phyloP scores from a whole-genome alignment of 345 rosid species.

The Rhodamnia rubescens region DNA sequence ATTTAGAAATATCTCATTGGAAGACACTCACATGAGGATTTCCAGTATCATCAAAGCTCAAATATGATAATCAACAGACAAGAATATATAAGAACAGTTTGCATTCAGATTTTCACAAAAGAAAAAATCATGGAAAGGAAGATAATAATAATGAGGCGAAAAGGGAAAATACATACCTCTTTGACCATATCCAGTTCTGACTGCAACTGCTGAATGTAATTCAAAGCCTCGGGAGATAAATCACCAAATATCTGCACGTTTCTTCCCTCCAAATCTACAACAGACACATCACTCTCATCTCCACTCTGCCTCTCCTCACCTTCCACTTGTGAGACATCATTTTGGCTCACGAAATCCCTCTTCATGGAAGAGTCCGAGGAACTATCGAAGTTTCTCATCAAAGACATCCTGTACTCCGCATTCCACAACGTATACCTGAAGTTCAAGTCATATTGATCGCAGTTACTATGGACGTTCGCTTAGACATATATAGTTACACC shows the following conservation, averaged over 20 bases:
- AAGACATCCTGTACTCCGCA: slow-evolving; percentile 75
- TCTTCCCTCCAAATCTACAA: slow-evolving; percentile 34
- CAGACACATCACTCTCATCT: slow-evolving; percentile 5
- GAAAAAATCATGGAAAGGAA: background rate
- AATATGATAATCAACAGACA: background rate
- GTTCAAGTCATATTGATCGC: background rate
- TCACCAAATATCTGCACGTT: slow-evolving; percentile 52
- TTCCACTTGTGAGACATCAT: slow-evolving; percentile 15
- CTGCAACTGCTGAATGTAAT: slow-evolving; percentile 47
- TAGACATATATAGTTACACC: background rate
- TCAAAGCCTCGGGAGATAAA: slow-evolving; percentile 60
- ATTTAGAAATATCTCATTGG: background rate
- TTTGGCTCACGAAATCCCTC: slow-evolving; percentile 2
- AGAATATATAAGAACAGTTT: background rate
- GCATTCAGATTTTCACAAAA: background rate
- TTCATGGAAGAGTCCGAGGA: slow-evolving; percentile 15
- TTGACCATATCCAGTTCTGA: slow-evolving; percentile 43
- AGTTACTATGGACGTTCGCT: background rate
- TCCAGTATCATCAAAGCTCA: background rate
- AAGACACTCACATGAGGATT: background rate
- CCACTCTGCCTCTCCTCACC: slow-evolving; percentile 11
- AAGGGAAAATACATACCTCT: slow-evolving; percentile 27
- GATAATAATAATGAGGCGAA: background rate
- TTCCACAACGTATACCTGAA: slow-evolving; percentile 88
- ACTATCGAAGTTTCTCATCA: slow-evolving; percentile 61